These are phyloP conservation scores for Ballota nigra DNA, from an alignment of 257 asterid genomes.

Conservation along the genomic window DNA sequence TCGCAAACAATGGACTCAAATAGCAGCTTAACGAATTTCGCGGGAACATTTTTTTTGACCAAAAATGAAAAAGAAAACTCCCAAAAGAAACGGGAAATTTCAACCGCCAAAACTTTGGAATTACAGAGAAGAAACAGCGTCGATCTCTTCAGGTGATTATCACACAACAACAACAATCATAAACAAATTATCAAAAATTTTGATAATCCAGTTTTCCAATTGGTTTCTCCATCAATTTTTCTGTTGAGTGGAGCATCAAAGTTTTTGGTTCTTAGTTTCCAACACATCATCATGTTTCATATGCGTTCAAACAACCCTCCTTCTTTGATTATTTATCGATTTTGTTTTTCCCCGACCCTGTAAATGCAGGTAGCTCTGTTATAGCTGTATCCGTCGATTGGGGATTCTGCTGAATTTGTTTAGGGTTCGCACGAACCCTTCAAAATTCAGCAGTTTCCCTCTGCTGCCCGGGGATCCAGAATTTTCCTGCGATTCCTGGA, in stretches of 20 bases:
- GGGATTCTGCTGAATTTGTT: conserved; percentile 42
- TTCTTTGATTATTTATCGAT: neutral
- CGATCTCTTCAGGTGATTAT: conserved; percentile 35
- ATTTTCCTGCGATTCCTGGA: conserved; percentile 7
- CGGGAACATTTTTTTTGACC: conserved; percentile 26
- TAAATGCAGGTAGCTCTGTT: neutral
- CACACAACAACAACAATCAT: neutral
- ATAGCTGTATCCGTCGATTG: neutral
- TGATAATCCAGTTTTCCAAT: neutral
- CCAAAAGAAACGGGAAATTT: conserved; percentile 43
- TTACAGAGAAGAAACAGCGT: conserved; percentile 12
- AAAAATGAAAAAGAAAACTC: neutral
- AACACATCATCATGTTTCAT: neutral
- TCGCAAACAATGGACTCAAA: conserved; percentile 7
- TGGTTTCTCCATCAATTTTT: conserved; percentile 3
- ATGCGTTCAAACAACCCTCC: neutral
- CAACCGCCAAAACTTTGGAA: conserved; percentile 33
- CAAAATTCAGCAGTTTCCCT: conserved; percentile 41
- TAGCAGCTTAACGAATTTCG: conserved; percentile 24
- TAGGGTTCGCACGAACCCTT: conserved; percentile 34
- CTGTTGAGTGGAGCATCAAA: conserved; percentile 8
- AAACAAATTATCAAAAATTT: neutral
- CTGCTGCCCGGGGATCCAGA: neutral
- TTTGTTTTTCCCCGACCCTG: neutral
- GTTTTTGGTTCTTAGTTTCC: conserved; percentile 4